Base-by-base conservation (phyloP, 371 early-diverging fungal genomes). In the Dinochytrium kinnereticum region DNA sequence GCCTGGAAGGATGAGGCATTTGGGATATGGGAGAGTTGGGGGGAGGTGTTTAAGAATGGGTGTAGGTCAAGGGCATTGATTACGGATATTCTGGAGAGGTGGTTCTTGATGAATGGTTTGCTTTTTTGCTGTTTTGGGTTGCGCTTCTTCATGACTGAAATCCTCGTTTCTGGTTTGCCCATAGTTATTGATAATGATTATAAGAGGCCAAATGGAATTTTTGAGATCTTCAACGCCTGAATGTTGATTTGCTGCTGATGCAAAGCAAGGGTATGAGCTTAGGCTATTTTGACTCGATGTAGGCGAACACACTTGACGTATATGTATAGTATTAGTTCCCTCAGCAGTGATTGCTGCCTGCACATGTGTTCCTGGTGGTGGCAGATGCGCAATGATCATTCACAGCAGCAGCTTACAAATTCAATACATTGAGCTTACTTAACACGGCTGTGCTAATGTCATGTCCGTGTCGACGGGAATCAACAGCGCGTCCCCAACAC, bases 1-100 rank as follows among this genome's bases (percentile, higher is more conserved):
- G 97, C 97, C 1, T 98, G 98, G 98, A 94, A 95, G 89, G 97
- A 97, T 76, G 98, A 98, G 86, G 98, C 98, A 0, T 97, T 94
- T 80, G 95, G 93, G 64, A 85, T 97, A 50, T 98, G 97, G 97
- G 86, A 85, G 68, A 91, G 93, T 81, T 98, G 98, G 98, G 88
- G 92, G 1, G 82, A 85, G 59, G 82, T 94, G 33, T 95, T 96
- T 73, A 69, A 73, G 1, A 84, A 81, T 1, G 87, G 85, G 51
- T 87, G 92, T 13, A 65, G 76, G 21, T 82, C 91, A 21, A 78
- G 80, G 51, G 81, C 88, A 76, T 75, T 93, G 59, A 89, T 97
- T 68, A 39, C 86, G 59, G 77, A 81, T 49, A 91, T 98, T 72
- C 79, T 87, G 36, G 89, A 93, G 70, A 87, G 87, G 28, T 98